Percentiles rank a stretch among this genome's conserved stretches.
phyloP scores from a whole-genome alignment of 108 stramenopile species.

The Skeletonema tropicum region DNA sequence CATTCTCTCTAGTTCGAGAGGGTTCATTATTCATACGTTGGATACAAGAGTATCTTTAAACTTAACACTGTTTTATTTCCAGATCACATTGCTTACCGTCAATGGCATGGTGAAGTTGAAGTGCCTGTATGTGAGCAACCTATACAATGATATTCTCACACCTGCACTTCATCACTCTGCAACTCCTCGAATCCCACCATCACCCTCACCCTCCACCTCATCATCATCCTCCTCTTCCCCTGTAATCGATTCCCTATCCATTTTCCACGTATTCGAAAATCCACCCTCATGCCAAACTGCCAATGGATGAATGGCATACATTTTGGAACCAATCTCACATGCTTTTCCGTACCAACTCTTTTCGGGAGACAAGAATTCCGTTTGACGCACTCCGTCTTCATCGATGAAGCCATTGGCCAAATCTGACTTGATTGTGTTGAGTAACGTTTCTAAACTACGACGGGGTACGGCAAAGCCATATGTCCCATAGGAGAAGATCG shows the following conservation, averaged over 20 bases:
- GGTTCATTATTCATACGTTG: too few species aligned
- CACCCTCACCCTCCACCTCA: neutral
- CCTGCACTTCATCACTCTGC: neutral
- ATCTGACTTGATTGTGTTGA: slow-evolving; percentile 16
- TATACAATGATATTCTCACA: too few species aligned
- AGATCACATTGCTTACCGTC: too few species aligned
- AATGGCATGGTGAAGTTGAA: too few species aligned
- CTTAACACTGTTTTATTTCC: too few species aligned
- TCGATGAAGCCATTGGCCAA: slow-evolving; percentile 11
- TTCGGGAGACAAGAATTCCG: slow-evolving; percentile 14
- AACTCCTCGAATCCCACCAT: neutral
- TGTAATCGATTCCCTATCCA: slow-evolving; percentile 12
- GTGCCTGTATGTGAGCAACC: too few species aligned
- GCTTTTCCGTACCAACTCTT: slow-evolving; percentile 6
- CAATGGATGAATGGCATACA: slow-evolving; percentile 22
- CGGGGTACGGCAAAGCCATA: slow-evolving; percentile 15
- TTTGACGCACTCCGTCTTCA: slow-evolving; percentile 11
- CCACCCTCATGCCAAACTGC: slow-evolving; percentile 17
- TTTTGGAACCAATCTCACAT: neutral
- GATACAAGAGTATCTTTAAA: too few species aligned
- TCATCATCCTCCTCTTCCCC: slow-evolving; percentile 10
- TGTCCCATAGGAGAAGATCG: neutral
- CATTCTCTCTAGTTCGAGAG: too few species aligned
- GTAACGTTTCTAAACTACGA: slow-evolving; percentile 3
- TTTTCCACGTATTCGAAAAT: slow-evolving; percentile 26